phyloP scores from a whole-genome alignment of 495 filamentous ascomycete species.

The Chaetomium tenue region DNA sequence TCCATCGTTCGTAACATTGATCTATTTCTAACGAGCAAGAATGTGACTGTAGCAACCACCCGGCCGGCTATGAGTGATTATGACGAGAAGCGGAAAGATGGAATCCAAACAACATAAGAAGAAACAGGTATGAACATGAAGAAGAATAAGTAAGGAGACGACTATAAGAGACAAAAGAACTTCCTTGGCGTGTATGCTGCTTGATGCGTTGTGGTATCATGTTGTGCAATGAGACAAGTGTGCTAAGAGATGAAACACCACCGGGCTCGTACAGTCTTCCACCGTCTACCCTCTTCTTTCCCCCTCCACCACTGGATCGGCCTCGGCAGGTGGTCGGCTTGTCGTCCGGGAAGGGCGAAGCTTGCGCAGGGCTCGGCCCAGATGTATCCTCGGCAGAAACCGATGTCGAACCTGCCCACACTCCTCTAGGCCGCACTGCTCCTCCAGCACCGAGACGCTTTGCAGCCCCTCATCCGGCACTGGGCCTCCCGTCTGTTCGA shows the following conservation, averaged over 20 bases:
- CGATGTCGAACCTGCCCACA: slow-evolving; percentile 24
- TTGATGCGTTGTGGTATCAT: slow-evolving; percentile 25
- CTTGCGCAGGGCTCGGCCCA: slow-evolving; percentile 6
- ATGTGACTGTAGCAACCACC: slow-evolving; percentile 11
- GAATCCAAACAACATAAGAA: slow-evolving; percentile 21
- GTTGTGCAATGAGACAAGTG: slow-evolving; percentile 13
- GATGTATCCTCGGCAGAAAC: slow-evolving; percentile 25
- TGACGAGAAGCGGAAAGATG: slow-evolving; percentile 8
- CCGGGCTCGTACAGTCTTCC: slow-evolving; percentile 12
- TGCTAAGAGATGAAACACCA: slow-evolving; percentile 2
- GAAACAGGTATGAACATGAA: slow-evolving; percentile 20
- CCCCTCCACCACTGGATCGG: not conserved
- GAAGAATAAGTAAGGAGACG: slow-evolving; percentile 12
- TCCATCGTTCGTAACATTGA: slow-evolving; percentile 24
- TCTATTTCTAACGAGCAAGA: slow-evolving; percentile 16
- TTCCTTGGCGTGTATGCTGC: slow-evolving; percentile 16
- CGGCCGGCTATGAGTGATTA: slow-evolving; percentile 22
- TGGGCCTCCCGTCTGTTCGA: slow-evolving; percentile 21
- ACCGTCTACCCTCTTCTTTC: slow-evolving; percentile 1
- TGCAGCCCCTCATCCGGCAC: slow-evolving; percentile 23
- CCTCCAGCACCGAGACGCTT: not conserved
- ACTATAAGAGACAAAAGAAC: slow-evolving; percentile 19
- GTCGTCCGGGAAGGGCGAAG: not conserved
- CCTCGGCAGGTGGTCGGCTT: not conserved
- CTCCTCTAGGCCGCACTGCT: slow-evolving; percentile 11